Conservation (phyloP, 1,284 basidiomycete genomes). For the Rugosomyces carneus region DNA sequence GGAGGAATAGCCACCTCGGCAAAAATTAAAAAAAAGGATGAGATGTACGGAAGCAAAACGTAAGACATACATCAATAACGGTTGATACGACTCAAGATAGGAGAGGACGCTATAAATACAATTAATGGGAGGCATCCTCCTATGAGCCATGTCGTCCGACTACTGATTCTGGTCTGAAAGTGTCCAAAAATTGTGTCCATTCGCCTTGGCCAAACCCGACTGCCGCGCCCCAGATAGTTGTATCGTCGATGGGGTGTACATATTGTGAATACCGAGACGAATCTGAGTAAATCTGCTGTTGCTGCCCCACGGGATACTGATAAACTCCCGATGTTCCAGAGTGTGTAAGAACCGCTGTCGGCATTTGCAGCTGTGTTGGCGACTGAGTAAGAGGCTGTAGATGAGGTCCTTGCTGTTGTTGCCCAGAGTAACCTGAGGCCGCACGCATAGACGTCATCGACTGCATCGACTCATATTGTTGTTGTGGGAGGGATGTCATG, state of each 20-base stretch:
- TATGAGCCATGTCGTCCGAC: slow-evolving; percentile 21
- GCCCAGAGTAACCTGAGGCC: slow-evolving; percentile 18
- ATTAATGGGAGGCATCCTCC: background rate
- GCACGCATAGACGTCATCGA: slow-evolving; percentile 30
- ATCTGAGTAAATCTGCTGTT: slow-evolving; percentile 29
- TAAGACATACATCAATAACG: slow-evolving; percentile 10
- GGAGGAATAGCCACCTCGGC: background rate
- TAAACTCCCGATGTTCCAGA: slow-evolving; percentile 16
- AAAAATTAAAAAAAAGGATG: slow-evolving; percentile 2
- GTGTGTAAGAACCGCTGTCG: slow-evolving; percentile 19
- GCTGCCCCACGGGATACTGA: slow-evolving; percentile 17
- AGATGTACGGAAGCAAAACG: background rate
- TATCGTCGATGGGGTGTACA: slow-evolving; percentile 40
- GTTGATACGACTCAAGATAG: slow-evolving; percentile 11
- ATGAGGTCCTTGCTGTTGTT: slow-evolving; percentile 18
- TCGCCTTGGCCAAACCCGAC: slow-evolving; percentile 56
- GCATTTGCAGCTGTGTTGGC: slow-evolving; percentile 27
- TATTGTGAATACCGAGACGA: slow-evolving; percentile 34
- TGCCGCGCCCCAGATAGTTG: slow-evolving; percentile 51
- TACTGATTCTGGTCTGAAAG: slow-evolving; percentile 29
- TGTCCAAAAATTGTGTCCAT: slow-evolving; percentile 46
- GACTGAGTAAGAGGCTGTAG: slow-evolving; percentile 25
- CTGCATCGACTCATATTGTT: slow-evolving; percentile 27
- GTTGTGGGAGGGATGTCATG: slow-evolving; percentile 29
- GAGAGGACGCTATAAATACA: no score